Percentiles rank a stretch among this genome's conserved stretches.
These are phyloP conservation scores for Microdochium nivale DNA, from an alignment of 2,329 filamentous ascomycete genomes.

Conservation along the genomic window DNA sequence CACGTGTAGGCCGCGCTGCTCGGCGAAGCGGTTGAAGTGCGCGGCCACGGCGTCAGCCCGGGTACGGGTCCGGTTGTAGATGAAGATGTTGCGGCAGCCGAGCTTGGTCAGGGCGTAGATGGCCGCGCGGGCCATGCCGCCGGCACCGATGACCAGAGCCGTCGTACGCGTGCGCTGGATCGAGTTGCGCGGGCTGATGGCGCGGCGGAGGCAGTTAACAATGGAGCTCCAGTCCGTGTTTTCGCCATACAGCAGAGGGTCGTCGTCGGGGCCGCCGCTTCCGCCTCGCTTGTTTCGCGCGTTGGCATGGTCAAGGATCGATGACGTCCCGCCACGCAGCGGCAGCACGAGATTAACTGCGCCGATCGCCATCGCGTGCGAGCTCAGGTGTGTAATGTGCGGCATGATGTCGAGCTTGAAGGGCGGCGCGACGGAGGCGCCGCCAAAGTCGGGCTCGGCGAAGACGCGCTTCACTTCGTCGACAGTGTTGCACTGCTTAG, in stretches of 20 bases:
- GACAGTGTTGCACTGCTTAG: slow-evolving; percentile 49
- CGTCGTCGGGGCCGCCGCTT: slow-evolving; percentile 19
- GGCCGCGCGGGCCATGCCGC: slow-evolving; percentile 66
- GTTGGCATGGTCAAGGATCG: slow-evolving; percentile 44
- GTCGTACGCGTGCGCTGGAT: slow-evolving; percentile 44
- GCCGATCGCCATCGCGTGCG: slow-evolving; percentile 61
- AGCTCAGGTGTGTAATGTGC: slow-evolving; percentile 55
- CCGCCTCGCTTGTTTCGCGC: slow-evolving; percentile 53
- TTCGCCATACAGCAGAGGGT: slow-evolving; percentile 52
- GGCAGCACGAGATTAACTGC: slow-evolving; percentile 66
- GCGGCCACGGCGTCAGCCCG: slow-evolving; percentile 54
- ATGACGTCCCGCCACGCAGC: slow-evolving; percentile 41
- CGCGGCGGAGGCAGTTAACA: slow-evolving; percentile 52
- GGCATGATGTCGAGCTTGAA: slow-evolving; percentile 63
- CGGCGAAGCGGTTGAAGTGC: slow-evolving; percentile 54
- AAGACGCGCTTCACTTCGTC: slow-evolving; percentile 53
- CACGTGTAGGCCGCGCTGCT: slow-evolving; percentile 16
- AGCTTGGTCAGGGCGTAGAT: slow-evolving; percentile 67
- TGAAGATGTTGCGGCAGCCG: slow-evolving; percentile 64
- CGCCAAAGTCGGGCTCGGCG: slow-evolving; percentile 54
- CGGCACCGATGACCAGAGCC: slow-evolving; percentile 51
- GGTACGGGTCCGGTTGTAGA: slow-evolving; percentile 57
- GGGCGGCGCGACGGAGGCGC: slow-evolving; percentile 58
- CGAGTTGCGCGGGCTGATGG: slow-evolving; percentile 59
- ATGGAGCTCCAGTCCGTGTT: slow-evolving; percentile 31